Evolutionary conservation across 352 stramenopile genomes (phyloP).

Genomic region (Paralagenidium karlingii): DNA sequence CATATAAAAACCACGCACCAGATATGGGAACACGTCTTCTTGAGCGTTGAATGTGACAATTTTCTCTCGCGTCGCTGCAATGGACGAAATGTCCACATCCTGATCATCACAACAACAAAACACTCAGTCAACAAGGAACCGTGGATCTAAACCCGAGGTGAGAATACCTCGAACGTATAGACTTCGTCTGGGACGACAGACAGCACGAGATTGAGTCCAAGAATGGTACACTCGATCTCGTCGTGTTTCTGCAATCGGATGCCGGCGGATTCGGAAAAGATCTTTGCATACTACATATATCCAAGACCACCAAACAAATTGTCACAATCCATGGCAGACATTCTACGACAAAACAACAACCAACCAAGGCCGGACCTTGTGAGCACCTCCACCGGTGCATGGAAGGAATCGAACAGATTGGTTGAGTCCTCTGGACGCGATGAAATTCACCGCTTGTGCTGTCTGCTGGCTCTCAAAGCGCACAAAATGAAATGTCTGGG

Average conservation of each 20-base stretch:
- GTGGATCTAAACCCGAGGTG: conserved; percentile 1
- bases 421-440: conserved; percentile 61
- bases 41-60: conserved; percentile 64
- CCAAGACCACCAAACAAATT: too few relatives aligned
- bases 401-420: conserved; percentile 67
- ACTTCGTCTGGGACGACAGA: conserved; percentile 93
- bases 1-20: conserved; percentile 23
- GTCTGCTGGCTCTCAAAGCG: conserved; percentile 73
- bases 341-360: not conserved
- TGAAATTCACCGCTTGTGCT: conserved; percentile 60
- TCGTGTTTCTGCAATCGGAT: conserved; percentile 80
- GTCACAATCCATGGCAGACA: not conserved
- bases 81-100: conserved; percentile 70
- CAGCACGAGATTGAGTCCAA: conserved; percentile 95
- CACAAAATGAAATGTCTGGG: conserved; percentile 95
- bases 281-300: conserved; percentile 34
- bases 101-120: conserved; percentile 4
- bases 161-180: conserved; percentile 91
- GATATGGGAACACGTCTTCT: conserved; percentile 75
- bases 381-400: conserved; percentile 69
- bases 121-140: conserved; percentile 1
- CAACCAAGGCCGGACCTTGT: conserved; percentile 39
- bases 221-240: conserved; percentile 95
- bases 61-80: conserved; percentile 63
- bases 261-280: conserved; percentile 62